Conservation (phyloP, 306 rosid genomes). For the Dalbergia cochinchinensis region DNA sequence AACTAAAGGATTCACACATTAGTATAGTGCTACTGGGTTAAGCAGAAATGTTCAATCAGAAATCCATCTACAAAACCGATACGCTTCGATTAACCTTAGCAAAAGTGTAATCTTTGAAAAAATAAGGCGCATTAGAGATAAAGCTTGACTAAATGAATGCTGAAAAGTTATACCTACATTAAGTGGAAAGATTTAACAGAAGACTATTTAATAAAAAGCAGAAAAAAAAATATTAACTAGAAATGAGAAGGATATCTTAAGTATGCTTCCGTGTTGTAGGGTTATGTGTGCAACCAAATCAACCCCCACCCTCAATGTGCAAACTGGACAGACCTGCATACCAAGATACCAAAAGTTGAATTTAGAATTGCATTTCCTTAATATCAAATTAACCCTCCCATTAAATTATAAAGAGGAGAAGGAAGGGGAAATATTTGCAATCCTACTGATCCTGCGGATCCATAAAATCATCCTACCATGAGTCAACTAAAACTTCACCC, state of each 20-base stretch:
- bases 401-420: background rate
- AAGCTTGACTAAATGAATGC: background rate
- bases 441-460: slow-evolving; percentile 6
- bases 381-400: background rate
- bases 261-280: slow-evolving; percentile 89
- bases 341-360: slow-evolving; percentile 4
- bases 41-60: slow-evolving; percentile 29
- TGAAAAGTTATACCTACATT: slow-evolving; percentile 14
- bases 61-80: slow-evolving; percentile 29
- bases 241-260: slow-evolving; percentile 85
- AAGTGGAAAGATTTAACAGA: slow-evolving; percentile 13
- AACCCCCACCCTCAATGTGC: slow-evolving; percentile 92
- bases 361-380: slow-evolving; percentile 12
- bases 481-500: slow-evolving; percentile 13
- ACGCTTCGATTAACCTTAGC: slow-evolving; percentile 21
- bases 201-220: slow-evolving; percentile 15
- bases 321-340: slow-evolving; percentile 95
- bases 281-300: slow-evolving; percentile 98
- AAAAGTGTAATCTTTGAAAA: background rate
- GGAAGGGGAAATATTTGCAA: background rate
- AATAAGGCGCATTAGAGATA: slow-evolving; percentile 5
- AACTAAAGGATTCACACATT: slow-evolving; percentile 16
- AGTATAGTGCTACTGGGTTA: slow-evolving; percentile 21
- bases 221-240: slow-evolving; percentile 37
- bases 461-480: slow-evolving; percentile 16